Conservation (phyloP, 345 rosid genomes). For the Schrenkiella parvula region DNA sequence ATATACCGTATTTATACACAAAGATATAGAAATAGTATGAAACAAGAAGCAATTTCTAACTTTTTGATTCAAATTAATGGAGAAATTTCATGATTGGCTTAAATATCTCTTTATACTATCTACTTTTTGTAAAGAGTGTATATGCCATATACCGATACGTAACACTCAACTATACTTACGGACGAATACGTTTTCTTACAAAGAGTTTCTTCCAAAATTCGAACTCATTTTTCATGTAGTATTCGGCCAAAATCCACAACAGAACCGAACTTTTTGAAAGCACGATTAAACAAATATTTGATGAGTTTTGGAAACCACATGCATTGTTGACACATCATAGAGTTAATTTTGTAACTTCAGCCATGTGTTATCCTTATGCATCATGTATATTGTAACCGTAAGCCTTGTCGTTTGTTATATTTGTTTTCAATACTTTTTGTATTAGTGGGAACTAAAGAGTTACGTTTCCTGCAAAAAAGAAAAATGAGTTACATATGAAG, state of each 20-base stretch:
- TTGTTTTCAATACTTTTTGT: neutral
- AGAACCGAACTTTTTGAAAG: constrained; percentile 17
- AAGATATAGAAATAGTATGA: too few species aligned
- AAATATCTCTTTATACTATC: neutral
- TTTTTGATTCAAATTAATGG: neutral
- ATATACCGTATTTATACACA: too few species aligned
- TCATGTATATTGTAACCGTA: constrained; percentile 15
- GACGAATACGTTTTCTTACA: constrained; percentile 16
- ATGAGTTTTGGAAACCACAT: constrained; percentile 19
- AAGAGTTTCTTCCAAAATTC: constrained; percentile 14
- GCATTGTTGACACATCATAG: constrained; percentile 15
- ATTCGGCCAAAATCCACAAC: constrained; percentile 18
- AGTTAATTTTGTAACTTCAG: neutral
- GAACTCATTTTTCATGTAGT: constrained; percentile 12
- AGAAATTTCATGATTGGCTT: neutral
- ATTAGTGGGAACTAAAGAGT: constrained; percentile 14
- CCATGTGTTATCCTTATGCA: constrained; percentile 22
- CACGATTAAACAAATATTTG: constrained; percentile 14
- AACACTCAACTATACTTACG: constrained; percentile 27
- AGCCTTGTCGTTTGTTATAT: constrained; percentile 15
- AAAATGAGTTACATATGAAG: neutral
- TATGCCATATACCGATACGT: constrained; percentile 16
- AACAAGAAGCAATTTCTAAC: neutral
- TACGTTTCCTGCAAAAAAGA: constrained; percentile 14
- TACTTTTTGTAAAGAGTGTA: constrained; percentile 18